These are phyloP conservation scores for Phycomyces blakesleeanus DNA, from an alignment of 192 early-diverging fungal species.

Conservation along the genomic window DNA sequence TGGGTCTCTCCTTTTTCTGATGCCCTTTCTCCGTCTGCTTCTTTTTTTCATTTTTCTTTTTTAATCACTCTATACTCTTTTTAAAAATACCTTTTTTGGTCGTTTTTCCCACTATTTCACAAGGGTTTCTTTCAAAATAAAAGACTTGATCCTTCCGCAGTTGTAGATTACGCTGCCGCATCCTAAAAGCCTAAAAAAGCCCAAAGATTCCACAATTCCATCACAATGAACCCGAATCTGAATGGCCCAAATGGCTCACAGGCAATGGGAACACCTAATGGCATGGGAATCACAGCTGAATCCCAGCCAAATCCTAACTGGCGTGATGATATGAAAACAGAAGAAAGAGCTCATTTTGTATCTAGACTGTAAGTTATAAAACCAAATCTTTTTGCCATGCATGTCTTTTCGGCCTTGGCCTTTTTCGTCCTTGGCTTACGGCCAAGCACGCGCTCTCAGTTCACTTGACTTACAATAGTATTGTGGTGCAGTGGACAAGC, in stretches of 20 bases:
- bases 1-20: neutral
- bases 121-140: neutral
- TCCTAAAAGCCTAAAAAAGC: neutral
- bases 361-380: neutral
- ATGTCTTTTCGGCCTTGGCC: neutral
- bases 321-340: constrained; percentile 33
- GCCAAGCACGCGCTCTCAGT: constrained; percentile 4
- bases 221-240: neutral
- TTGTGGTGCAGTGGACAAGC: constrained; percentile 19
- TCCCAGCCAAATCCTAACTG: constrained; percentile 26
- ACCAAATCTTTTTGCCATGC: neutral
- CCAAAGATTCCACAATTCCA: too few species aligned
- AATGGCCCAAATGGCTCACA: neutral
- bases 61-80: neutral
- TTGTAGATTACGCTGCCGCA: neutral
- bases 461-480: neutral
- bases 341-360: constrained; percentile 32
- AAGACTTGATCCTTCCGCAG: too few species aligned
- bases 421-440: neutral
- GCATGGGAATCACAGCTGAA: neutral
- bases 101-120: neutral
- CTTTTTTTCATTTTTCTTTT: constrained; percentile 4
- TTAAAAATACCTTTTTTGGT: neutral
- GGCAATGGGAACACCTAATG: neutral
- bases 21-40: neutral